Evolutionary conservation across 345 rosid species (phyloP), one percentile per base, ranked within the genome.

Genomic region (Populus alba): DNA sequence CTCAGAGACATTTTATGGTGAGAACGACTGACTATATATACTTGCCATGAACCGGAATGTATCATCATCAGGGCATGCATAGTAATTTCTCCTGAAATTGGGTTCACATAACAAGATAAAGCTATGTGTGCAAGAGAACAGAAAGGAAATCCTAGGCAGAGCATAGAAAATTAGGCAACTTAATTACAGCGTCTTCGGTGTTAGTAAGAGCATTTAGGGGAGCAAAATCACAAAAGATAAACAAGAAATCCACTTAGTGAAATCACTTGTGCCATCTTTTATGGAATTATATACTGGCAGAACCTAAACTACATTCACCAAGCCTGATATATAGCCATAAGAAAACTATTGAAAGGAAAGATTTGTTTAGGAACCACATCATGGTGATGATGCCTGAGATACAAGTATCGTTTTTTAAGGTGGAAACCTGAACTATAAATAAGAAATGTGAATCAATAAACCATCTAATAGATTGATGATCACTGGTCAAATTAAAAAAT

Each of bases 1-100:
- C 98, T 94, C 83, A 88, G 77, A 75, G 97, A 96, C 99, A 96
- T 96, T 81, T 96, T 96, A 86, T 78, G 82, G 85, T 94, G 99
- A 77, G 89, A 94, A 69, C 37, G 37, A 4, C 37, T 65, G 89
- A 86, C 99, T 96, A 73, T 94, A 96, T 69, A 87, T 62, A 43
- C 88, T 87, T 69, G 98, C 97, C 90, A 96, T 77, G 85, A 86
- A 90, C 68, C 86, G 92, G 85, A 90, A 96, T 68, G 97, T 81
- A 81, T 88, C 86, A 85, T 94, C 99, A 87, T 96, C 98, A 67
- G 99, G 97, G 84, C 98, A 94, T 47, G 83, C 89, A 76, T 86
- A 94, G 85, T 96, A 94, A 82, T 85, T 38, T 87, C 79, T 90
- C 93, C 99, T 94, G 95, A 65, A 85, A 84, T 79, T 81, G 38